Evolutionary conservation across 495 filamentous ascomycete genomes (phyloP), one percentile per base, ranked within the genome.

Genomic region (Penicillium parvum): DNA sequence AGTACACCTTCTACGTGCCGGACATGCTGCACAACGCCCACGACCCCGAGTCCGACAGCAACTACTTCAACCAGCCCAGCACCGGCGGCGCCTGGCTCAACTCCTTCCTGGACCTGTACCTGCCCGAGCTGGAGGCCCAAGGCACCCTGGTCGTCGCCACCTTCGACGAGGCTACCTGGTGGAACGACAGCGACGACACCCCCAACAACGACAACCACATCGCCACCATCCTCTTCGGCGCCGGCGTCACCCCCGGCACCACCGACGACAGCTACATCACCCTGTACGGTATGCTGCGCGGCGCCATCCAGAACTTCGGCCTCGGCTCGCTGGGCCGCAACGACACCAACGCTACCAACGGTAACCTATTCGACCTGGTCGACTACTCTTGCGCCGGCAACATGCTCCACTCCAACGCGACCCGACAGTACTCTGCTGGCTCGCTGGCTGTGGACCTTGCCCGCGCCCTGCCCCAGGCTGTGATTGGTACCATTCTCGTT

Each of bases 301-400:
- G 49, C 39, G 30, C 45, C 17, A 53, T 53, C 21, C 45, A 47
- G 29, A 53, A 53, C 25, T 53, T 53, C 17, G 45, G 45, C 15
- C 25, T 53, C 2, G 49, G 49, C 10, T 53, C 49, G 29, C 49
- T 53, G 10, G 49, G 45, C 26, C 49, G 49, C 20, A 49, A 53
- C 20, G 49, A 53, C 37, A 53, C 49, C 32, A 53, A 53, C 21
- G 38, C 49, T n/a, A 53, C 49, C 38, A 53, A 53, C n/a, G 49
- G 49, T 32, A 43, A 45, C 18, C 40, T 47, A 9, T 42, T 22
- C 19, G 28, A 42, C 18, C 29, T 42, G 39, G 27, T 42, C 12
- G 17, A 32, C 3, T 33, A 5, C n/a, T n/a, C n/a, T n/a, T n/a
- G n/a, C n/a, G n/a, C n/a, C n/a, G n/a, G n/a, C n/a, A n/a, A n/a